phyloP scores from a whole-genome alignment of 495 filamentous ascomycete genomes.

The Aspergillus bridgeri region DNA sequence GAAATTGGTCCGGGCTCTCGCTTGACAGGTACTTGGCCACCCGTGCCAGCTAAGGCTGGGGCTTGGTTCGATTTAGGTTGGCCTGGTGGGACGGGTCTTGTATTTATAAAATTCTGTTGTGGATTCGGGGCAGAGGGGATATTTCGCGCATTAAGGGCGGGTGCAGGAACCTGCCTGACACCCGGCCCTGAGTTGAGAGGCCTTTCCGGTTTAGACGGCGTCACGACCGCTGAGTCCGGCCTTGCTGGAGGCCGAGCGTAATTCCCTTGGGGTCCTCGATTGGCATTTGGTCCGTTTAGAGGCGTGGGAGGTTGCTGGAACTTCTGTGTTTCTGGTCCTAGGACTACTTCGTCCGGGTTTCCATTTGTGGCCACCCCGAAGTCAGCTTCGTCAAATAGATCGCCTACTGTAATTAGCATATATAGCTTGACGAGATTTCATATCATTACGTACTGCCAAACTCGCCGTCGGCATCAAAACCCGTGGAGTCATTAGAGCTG shows the following conservation, averaged over 20 bases:
- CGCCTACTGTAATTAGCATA: slow-evolving; percentile 37
- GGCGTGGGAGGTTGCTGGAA: slow-evolving; percentile 29
- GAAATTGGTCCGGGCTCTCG: slow-evolving; percentile 19
- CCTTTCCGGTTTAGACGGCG: slow-evolving; percentile 44
- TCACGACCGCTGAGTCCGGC: slow-evolving; percentile 29
- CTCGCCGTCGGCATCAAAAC: slow-evolving; percentile 48
- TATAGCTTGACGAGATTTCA: not conserved
- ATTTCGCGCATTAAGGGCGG: slow-evolving; percentile 22
- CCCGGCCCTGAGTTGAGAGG: slow-evolving; percentile 25
- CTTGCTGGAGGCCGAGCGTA: slow-evolving; percentile 14
- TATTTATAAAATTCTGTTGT: slow-evolving; percentile 23
- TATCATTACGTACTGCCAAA: slow-evolving; percentile 57
- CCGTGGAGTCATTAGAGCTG: slow-evolving; percentile 13
- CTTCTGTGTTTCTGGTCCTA: slow-evolving; percentile 30
- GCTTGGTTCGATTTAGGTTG: slow-evolving; percentile 17
- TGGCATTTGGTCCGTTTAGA: slow-evolving; percentile 23
- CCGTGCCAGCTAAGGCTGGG: slow-evolving; percentile 8
- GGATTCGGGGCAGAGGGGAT: slow-evolving; percentile 19
- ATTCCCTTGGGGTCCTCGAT: slow-evolving; percentile 23
- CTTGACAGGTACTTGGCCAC: slow-evolving; percentile 25
- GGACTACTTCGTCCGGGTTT: slow-evolving; percentile 60
- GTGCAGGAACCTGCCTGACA: slow-evolving; percentile 21
- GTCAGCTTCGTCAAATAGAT: slow-evolving; percentile 72
- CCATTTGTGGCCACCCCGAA: slow-evolving; percentile 57
- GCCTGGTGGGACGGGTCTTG: slow-evolving; percentile 18